Conservation (phyloP, 148 eudicot species). For the Rhododendron henanense region DNA sequence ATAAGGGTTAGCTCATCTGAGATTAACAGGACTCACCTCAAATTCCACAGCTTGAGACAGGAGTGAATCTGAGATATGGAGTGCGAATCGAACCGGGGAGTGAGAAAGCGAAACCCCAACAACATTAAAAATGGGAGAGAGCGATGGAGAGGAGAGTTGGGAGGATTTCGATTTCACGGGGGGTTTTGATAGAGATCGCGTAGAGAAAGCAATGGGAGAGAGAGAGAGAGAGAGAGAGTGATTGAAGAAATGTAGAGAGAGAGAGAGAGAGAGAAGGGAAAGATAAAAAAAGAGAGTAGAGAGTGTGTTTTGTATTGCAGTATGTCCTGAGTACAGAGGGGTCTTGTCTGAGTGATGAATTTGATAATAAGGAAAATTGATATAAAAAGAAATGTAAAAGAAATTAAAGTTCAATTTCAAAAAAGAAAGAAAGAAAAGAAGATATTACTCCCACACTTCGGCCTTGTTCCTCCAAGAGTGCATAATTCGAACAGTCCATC, state of each 20-base stretch:
- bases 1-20: not conserved
- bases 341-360: conserved; percentile 1
- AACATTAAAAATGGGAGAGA: not conserved
- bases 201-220: not conserved
- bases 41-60: conserved; percentile 7
- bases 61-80: not conserved
- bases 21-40: conserved; percentile 14
- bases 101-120: not conserved
- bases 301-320: not conserved
- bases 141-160: not conserved
- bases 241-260: conserved; percentile 1
- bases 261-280: not conserved
- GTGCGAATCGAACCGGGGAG: not conserved
- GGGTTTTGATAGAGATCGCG: conserved; percentile 7
- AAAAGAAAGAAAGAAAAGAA: too few relatives aligned
- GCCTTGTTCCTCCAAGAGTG: too few relatives aligned
- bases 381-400: not conserved
- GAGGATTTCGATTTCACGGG: not conserved
- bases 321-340: not conserved
- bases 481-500: too few relatives aligned
- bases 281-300: not conserved
- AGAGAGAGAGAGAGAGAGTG: not conserved
- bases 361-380: not conserved
- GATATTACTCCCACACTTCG: not conserved
- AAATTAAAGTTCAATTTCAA: not conserved